Percentiles rank a stretch among this genome's conserved stretches.
phyloP scores from a whole-genome alignment of 1,284 basidiomycete species.

The Wallemia hederae region DNA sequence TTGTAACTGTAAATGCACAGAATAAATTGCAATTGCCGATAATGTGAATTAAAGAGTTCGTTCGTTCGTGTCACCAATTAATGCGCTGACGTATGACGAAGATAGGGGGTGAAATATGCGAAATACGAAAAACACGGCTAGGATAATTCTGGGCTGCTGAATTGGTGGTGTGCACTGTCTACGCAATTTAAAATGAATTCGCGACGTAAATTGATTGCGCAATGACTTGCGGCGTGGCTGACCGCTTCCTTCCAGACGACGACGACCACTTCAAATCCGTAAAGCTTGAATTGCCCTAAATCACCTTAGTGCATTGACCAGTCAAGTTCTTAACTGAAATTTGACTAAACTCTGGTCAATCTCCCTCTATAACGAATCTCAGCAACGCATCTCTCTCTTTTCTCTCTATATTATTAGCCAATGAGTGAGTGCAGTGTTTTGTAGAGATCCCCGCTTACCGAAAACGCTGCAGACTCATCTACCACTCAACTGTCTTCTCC shows the following conservation, averaged over 20 bases:
- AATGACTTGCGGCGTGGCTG: no score
- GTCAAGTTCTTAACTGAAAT: conserved; percentile 1
- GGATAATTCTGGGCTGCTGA: no score
- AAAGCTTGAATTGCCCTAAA: neutral
- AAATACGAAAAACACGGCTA: no score
- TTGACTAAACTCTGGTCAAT: conserved; percentile 7
- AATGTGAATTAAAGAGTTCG: no score
- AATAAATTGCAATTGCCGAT: neutral
- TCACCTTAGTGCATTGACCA: conserved; percentile 2
- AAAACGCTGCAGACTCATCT: conserved; percentile 5
- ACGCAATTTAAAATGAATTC: no score
- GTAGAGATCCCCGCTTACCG: neutral
- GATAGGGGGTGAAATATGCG: no score
- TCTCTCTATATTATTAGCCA: neutral
- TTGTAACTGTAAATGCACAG: no score
- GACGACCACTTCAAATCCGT: neutral
- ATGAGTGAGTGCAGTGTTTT: neutral
- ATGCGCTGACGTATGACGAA: no score
- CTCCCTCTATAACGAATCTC: conserved; percentile 5
- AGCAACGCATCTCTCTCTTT: conserved; percentile 5
- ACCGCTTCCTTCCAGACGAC: no score
- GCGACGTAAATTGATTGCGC: no score
- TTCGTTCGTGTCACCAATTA: no score
- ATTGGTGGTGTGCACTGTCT: no score
- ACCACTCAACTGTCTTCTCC: conserved; percentile 6